phyloP scores from a whole-genome alignment of 345 rosid genomes.

The Salix brachista region DNA sequence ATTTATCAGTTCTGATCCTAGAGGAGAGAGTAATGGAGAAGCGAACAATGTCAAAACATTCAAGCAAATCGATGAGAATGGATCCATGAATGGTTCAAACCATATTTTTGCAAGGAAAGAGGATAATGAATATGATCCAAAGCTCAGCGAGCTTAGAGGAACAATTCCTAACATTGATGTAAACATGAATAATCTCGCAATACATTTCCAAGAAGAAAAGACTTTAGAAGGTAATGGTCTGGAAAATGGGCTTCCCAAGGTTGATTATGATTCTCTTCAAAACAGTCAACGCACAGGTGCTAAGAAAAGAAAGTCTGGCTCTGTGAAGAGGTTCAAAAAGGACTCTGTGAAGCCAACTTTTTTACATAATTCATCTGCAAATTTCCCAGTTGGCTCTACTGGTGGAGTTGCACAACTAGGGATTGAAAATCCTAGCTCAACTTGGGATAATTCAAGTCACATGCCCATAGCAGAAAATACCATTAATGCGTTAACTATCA shows the following conservation, averaged over 20 bases:
- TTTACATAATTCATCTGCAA: conserved; percentile 35
- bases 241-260: conserved; percentile 45
- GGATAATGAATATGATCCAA: conserved; percentile 77
- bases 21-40: conserved; percentile 35
- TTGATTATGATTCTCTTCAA: conserved; percentile 45
- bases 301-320: conserved; percentile 83
- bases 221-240: conserved; percentile 42
- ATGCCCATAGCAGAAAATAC: conserved; percentile 40
- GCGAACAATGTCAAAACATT: conserved; percentile 23
- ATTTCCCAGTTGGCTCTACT: conserved; percentile 40
- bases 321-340: conserved; percentile 90
- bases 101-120: conserved; percentile 32
- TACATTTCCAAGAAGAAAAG: conserved; percentile 45
- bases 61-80: conserved; percentile 42
- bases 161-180: conserved; percentile 39
- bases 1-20: conserved; percentile 28
- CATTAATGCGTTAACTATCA: conserved; percentile 36
- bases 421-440: conserved; percentile 37
- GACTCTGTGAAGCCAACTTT: conserved; percentile 35
- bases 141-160: conserved; percentile 76
- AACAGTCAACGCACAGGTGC: conserved; percentile 66
- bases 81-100: conserved; percentile 35
- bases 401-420: conserved; percentile 38
- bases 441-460: conserved; percentile 33
- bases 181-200: conserved; percentile 38